Base-by-base conservation (phyloP, 345 rosid species). In the Bruguiera sexangula region DNA sequence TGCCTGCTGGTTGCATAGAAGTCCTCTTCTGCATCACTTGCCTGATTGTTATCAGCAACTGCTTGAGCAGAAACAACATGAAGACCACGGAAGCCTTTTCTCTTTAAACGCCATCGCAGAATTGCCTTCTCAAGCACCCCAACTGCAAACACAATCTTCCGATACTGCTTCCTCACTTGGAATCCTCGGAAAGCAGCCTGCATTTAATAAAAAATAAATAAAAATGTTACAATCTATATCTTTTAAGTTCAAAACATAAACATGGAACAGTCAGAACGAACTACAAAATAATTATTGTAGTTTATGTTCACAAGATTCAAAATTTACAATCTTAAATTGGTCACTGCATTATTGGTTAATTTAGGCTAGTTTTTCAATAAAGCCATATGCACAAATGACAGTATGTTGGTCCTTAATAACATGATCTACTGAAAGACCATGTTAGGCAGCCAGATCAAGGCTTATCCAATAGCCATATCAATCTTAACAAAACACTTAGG, bases 91-190 rank as follows among this genome's bases (percentile, higher is more conserved):
- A 95, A 82, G 26, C 97, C 96, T 78, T 63, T 92, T 76, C 97
- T 85, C 88, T 88, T 95, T 34, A 81, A 69, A 34, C 96, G 92
- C 99, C 99, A 95, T 29, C 99, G 84, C 18, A 95, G 72, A 59
- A 95, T 60, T 72, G 81, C 98, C 85, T 95, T 95, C 84, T 95
- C 99, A 21, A 95, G 73, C 66, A 95, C 87, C 66, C 99, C 99
- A 50, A 95, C 97, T 27, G 99, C 90, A 96, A 97, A 95, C 27
- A 86, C 19, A 71, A 95, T 87, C 82, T 90, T 95, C 24, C 80
- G 27, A 81, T 92, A 90, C 36, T 90, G 94, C 79, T 71, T 90
- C 77, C 98, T 84, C 52, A 76, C 87, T 80, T 87, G 99, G 82
- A 70, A 83, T 59, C 94, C 99, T 67, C 97, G 86, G 85, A 90